Base-by-base conservation (phyloP, 163 green algal genomes). In the Chloromonas sp. region DNA sequence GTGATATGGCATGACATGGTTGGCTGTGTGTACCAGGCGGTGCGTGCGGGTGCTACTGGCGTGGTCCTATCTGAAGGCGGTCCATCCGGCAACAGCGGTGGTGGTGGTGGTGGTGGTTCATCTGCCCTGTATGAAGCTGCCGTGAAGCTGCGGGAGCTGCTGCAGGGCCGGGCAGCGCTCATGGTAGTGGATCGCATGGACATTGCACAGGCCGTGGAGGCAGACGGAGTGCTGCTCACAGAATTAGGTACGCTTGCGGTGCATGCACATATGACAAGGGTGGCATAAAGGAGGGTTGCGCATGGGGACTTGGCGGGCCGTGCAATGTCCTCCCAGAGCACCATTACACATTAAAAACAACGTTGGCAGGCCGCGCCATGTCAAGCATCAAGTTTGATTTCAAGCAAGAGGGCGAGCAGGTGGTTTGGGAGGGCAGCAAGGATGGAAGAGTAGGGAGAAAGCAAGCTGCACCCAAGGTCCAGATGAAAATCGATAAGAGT, bases 181-280 rank as follows among this genome's bases (percentile, higher is more conserved):
- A 89, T 99, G 15, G 85, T 99, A 36, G 84, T 91, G 15, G 95
- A 98, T 84, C 88, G 96, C 57, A 94, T 94, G 8, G 97, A 99
- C 88, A 97, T 99, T 83, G 97, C 94, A 0, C 88, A 92, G 60
- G 96, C 95, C 0, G 93, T 93, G 0, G 93, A 91, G 14, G 94
- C 94, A 2, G 94, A 98, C 79, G 97, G 97, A 0, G 95, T 98
- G n/a, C 77, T 98, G 15, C 90, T 99, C 2, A 94, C 88, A 1
- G 79, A 71, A 13, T 59, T 1, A 71, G 79, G 79, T 74, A 74
- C 36, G 36, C 36, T 36, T 36, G 36, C 36, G 36, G 36, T 36
- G 36, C 36, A 36, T 36, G 36, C 36, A 36, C 36, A 36, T 36
- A 36, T 36, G 36, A 36, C 36, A 36, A 36, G 36, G 36, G 36